Conservation (phyloP, 1,284 basidiomycete species). For the Schizophyllum commune region DNA sequence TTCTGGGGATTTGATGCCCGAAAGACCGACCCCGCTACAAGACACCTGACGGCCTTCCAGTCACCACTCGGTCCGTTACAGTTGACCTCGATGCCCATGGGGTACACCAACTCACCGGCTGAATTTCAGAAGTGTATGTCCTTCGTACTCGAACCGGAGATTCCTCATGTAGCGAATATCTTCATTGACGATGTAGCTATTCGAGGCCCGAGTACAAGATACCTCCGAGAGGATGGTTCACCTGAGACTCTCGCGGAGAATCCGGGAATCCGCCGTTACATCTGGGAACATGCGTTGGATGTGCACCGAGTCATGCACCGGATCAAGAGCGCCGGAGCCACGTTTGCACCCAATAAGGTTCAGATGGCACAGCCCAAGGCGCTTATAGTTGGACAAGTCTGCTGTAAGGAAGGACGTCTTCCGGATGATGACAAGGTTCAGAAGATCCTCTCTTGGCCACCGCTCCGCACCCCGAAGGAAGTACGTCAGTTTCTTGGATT, state of each 20-base stretch:
- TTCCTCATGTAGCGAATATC: conserved; percentile 17
- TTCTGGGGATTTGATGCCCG: conserved; percentile 5
- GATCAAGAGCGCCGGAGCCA: conserved; percentile 14
- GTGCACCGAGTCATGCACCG: conserved; percentile 21
- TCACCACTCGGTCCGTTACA: conserved; percentile 24
- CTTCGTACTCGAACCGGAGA: conserved; percentile 25
- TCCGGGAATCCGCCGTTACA: conserved; percentile 20
- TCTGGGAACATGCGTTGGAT: conserved; percentile 25
- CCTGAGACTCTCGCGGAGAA: conserved; percentile 17
- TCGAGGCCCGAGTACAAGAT: conserved; percentile 15
- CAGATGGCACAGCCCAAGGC: conserved; percentile 14
- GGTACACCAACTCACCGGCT: conserved; percentile 27
- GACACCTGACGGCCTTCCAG: conserved; percentile 23
- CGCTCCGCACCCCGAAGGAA: conserved; percentile 15
- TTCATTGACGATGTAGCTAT: conserved; percentile 21
- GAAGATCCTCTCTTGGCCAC: conserved; percentile 22
- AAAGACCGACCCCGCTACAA: conserved; percentile 5
- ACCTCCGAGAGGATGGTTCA: conserved; percentile 12
- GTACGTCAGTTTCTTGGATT: conserved; percentile 22
- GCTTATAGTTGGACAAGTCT: conserved; percentile 18
- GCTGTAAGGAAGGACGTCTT: conserved; percentile 16
- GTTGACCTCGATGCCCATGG: conserved; percentile 23
- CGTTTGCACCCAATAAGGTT: conserved; percentile 13
- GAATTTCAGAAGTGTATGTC: conserved; percentile 30
- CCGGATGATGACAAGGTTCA: conserved; percentile 18